Conservation (phyloP, 2,329 filamentous ascomycete genomes). For the Ampelomyces quisqualis region DNA sequence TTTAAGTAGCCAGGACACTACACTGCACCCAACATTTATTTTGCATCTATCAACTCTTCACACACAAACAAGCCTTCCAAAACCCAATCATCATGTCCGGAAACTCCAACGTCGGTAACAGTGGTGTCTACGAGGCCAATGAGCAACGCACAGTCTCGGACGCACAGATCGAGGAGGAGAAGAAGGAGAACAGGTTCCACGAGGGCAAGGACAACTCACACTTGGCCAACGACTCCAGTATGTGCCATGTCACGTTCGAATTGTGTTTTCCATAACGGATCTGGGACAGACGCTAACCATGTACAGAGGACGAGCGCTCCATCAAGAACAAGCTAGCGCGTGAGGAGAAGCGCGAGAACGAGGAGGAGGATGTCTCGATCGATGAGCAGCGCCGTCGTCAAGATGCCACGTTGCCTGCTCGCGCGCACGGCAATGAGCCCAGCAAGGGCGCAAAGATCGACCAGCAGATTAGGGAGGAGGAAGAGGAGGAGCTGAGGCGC, state of each 20-base stretch:
- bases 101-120: conserved; percentile 66
- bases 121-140: conserved; percentile 69
- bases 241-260: conserved; percentile 21
- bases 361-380: conserved; percentile 34
- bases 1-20: background rate
- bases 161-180: conserved; percentile 54
- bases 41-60: background rate
- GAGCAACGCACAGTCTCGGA: conserved; percentile 69
- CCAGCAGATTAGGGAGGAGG: conserved; percentile 66
- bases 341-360: conserved; percentile 57
- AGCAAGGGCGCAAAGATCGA: conserved; percentile 72
- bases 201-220: conserved; percentile 73
- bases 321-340: conserved; percentile 71
- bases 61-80: background rate
- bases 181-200: conserved; percentile 62
- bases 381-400: conserved; percentile 51
- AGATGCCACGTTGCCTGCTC: conserved; percentile 62
- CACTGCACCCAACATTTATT: background rate
- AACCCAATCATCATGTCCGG: conserved; percentile 49
- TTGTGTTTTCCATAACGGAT: background rate
- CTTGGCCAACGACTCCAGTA: conserved; percentile 70
- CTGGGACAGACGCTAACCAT: conserved; percentile 3
- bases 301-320: conserved; percentile 64
- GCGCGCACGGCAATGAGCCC: conserved; percentile 70
- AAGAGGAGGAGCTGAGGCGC: conserved; percentile 62